Base-by-base conservation (phyloP, 345 rosid species). In the Sapria himalayana region DNA sequence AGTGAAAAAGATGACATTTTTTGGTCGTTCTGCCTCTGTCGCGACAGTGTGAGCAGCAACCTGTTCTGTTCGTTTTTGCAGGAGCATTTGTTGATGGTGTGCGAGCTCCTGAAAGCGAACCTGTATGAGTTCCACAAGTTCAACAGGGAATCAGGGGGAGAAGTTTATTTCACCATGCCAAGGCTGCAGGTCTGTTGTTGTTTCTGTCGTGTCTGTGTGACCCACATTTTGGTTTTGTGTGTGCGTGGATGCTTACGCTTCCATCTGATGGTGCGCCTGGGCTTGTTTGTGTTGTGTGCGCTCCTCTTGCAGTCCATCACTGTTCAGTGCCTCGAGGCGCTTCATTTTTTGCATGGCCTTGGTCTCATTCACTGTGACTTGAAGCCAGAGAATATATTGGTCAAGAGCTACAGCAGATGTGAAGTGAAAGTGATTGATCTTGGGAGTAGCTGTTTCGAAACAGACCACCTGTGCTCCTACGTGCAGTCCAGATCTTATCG, bases 381-480 rank as follows among this genome's bases (percentile, higher is more conserved):
- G 34, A 91, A 91, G 57, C 99, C 95, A 19, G 95, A 91, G 59
- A 91, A 91, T 41, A 84, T 84, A 56, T 54, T 91, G 56, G 95
- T 91, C 27, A 84, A 91, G 58, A 91, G 99, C 62, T 91, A 91
- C 49, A 91, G 93, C 53, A 73, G 99, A 56, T 91, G 99, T 39
- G 99, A 91, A 65, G 77, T 84, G 57, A 91, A 91, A 74, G 93
- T 84, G 56, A 91, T 91, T 31, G 99, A 91, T 66, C 93, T 91
- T n/a, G 99, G 99, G 55, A 84, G 99, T 58, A 84, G 99, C 67
- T 91, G 99, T 68, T 91, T 84, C 59, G 93, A 84, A 78, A 84
- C 99, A 2, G 99, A 84, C 59, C 92, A 91, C 55, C 55, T 91
- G 16, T 91, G 93, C 71, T 91, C 99, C 38, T 91, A 91, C 58